Percentiles rank a stretch among this genome's conserved stretches.
Evolutionary conservation across 192 early-diverging fungal genomes (phyloP).

Genomic region (Gaertneriomyces semiglobifer): DNA sequence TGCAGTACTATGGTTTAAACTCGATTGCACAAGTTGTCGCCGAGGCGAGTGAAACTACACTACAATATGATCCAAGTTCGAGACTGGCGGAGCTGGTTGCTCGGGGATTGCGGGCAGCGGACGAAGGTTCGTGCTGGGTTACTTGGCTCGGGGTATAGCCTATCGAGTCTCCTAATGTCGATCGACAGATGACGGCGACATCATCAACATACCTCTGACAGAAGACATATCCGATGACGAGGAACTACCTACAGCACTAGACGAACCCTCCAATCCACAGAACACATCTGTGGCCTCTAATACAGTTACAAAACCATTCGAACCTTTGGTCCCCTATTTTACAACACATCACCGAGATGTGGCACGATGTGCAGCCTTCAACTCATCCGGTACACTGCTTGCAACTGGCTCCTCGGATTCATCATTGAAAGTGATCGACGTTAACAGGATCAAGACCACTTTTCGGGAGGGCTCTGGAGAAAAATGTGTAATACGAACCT

Average conservation of each 20-base stretch:
- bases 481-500: conserved; percentile 83
- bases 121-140: conserved; percentile 3
- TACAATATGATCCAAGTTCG: conserved; percentile 26
- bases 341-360: conserved; percentile 72
- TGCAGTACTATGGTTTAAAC: conserved; percentile 54
- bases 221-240: conserved; percentile 34
- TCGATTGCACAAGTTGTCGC: conserved; percentile 61
- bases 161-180: too few species aligned
- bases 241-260: conserved; percentile 13
- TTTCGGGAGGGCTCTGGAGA: conserved; percentile 63
- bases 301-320: conserved; percentile 40
- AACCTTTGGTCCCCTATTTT: conserved; percentile 62
- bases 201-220: conserved; percentile 9
- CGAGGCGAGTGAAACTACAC: conserved; percentile 29
- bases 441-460: conserved; percentile 67
- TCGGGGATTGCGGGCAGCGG: conserved; percentile 12
- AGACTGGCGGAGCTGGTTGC: conserved; percentile 32
- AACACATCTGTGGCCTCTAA: neutral
- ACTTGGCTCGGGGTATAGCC: too few species aligned
- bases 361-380: conserved; percentile 38
- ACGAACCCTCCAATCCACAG: neutral
- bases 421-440: conserved; percentile 88
- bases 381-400: conserved; percentile 67
- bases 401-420: conserved; percentile 87
- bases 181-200: conserved; percentile 14